Conservation (phyloP, 75 land plant species). For the Sequoia sempervirens region DNA sequence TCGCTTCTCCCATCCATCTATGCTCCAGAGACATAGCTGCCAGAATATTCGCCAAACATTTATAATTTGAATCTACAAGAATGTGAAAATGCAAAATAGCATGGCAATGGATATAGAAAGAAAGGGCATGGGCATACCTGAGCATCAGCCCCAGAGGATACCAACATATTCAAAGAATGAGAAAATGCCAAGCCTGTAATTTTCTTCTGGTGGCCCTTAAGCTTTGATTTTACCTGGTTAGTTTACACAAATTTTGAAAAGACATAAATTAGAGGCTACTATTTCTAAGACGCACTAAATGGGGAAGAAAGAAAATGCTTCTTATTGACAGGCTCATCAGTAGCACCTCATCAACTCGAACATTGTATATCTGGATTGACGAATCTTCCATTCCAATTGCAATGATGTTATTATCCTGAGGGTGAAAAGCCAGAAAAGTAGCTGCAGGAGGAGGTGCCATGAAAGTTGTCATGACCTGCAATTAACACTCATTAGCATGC, state of each 20-base stretch:
- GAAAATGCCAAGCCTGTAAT: no score
- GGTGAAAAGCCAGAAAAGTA: conserved; percentile 53
- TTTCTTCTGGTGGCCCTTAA: conserved; percentile 35
- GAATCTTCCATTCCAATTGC: conserved; percentile 68
- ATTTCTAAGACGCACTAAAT: not conserved
- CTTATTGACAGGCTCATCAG: not conserved
- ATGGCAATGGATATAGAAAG: not conserved
- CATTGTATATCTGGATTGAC: conserved; percentile 46
- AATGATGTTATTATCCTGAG: conserved; percentile 56
- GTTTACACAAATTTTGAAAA: not conserved
- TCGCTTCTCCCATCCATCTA: conserved; percentile 73
- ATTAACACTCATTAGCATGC: not conserved
- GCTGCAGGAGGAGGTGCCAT: conserved; percentile 64
- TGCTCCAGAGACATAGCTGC: conserved; percentile 67
- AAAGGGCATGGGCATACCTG: conserved; percentile 45
- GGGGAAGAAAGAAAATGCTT: not conserved
- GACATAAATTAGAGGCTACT: not conserved
- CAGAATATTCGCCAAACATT: not conserved
- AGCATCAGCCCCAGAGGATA: conserved; percentile 66
- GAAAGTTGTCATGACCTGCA: conserved; percentile 47
- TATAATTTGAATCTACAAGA: not conserved
- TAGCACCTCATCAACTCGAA: conserved; percentile 41
- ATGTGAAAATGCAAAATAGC: not conserved
- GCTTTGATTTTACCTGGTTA: conserved; percentile 42
- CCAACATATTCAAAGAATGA: not conserved